Conservation (phyloP, 139 green algal species). For the Micractinium conductrix region DNA sequence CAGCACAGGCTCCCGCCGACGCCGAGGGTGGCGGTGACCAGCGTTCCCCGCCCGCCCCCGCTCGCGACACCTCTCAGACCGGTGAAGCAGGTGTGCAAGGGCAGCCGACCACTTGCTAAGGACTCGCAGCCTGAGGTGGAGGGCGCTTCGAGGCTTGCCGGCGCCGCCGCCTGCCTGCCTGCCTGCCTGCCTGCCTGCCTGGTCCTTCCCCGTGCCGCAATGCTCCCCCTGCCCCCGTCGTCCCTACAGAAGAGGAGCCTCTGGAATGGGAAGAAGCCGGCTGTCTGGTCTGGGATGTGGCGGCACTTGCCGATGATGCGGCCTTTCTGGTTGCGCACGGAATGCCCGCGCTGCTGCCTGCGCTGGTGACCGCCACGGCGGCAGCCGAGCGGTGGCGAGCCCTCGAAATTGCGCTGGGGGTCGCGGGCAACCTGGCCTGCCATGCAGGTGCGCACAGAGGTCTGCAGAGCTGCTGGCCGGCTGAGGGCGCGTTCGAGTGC, state of each 20-base stretch:
- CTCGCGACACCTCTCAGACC: neutral
- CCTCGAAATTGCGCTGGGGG: slow-evolving; percentile 9
- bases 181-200: neutral
- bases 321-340: slow-evolving; percentile 9
- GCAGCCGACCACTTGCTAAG: no score
- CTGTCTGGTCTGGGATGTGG: slow-evolving; percentile 14
- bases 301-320: slow-evolving; percentile 1
- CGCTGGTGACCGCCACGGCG: neutral
- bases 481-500: no score
- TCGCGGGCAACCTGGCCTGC: slow-evolving; percentile 25
- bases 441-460: neutral
- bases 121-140: no score
- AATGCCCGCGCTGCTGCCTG: neutral
- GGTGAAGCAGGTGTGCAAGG: neutral
- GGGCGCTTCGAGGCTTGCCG: no score
- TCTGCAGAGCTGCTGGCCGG: no score
- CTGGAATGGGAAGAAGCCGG: slow-evolving; percentile 17
- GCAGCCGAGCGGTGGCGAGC: neutral
- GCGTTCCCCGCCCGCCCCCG: no score
- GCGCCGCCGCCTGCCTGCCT: neutral
- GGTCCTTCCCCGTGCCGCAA: no score
- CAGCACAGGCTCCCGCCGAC: neutral
- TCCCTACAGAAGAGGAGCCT: neutral
- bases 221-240: no score
- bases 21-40: neutral